phyloP scores from a whole-genome alignment of 1,139 yeast genomes.

The Blastobotrys apis region DNA sequence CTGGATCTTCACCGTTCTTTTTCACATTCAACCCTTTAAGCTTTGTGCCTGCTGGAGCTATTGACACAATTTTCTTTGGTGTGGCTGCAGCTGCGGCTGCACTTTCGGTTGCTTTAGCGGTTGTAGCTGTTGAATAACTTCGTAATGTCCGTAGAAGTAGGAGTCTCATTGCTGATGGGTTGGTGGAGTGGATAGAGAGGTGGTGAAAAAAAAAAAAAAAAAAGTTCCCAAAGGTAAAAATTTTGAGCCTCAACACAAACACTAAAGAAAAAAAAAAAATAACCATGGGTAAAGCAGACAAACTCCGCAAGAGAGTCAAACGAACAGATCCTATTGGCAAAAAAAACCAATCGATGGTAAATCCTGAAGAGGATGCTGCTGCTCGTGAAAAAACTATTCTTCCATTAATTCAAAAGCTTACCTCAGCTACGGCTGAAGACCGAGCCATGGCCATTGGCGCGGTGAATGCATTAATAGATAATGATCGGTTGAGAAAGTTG shows the following conservation, averaged over 20 bases:
- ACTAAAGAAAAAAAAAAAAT: not conserved
- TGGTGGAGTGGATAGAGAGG: too few relatives aligned
- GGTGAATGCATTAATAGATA: constrained; percentile 67
- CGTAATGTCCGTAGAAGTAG: constrained; percentile 6
- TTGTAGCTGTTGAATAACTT: constrained; percentile 6
- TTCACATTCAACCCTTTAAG: constrained; percentile 67
- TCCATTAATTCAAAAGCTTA: constrained; percentile 64
- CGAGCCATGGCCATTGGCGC: constrained; percentile 75
- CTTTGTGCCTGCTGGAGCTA: constrained; percentile 72
- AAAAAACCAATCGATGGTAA: constrained; percentile 30
- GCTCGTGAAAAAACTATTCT: constrained; percentile 54
- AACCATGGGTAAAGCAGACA: constrained; percentile 10
- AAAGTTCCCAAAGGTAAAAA: not conserved
- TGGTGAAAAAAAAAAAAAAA: not conserved
- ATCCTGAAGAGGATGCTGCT: constrained; percentile 42
- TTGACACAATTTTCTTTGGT: constrained; percentile 31
- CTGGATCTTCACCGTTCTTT: constrained; percentile 82
- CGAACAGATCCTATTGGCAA: constrained; percentile 14
- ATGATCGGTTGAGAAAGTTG: constrained; percentile 54
- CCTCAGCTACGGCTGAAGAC: constrained; percentile 63
- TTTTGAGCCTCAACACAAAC: constrained; percentile 2
- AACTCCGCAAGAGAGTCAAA: constrained; percentile 1
- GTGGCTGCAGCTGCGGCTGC: constrained; percentile 7
- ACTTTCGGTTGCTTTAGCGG: constrained; percentile 13
- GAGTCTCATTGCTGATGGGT: not conserved